Evolutionary conservation across 2,329 filamentous ascomycete genomes (phyloP).

Genomic region (Epichloe uncinata): DNA sequence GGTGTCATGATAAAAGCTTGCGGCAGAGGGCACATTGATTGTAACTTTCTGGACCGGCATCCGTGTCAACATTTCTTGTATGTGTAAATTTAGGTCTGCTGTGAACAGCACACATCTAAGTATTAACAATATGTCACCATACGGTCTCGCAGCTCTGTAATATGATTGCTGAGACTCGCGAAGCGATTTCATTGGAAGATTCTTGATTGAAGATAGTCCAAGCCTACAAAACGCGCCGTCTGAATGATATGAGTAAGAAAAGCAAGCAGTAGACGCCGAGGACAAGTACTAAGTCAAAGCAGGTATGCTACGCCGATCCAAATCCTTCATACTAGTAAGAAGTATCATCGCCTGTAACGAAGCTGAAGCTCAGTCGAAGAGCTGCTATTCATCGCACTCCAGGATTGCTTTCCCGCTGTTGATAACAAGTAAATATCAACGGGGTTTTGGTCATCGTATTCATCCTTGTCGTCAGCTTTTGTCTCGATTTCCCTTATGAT

Average conservation of each 20-base stretch:
- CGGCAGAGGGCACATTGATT: too few species aligned
- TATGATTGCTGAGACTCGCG: background rate
- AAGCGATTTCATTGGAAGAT: background rate
- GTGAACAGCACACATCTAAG: background rate
- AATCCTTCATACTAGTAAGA: too few species aligned
- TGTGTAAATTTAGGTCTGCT: background rate
- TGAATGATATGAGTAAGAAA: background rate
- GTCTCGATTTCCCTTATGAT: background rate
- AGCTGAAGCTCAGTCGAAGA: too few species aligned
- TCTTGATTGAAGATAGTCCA: background rate
- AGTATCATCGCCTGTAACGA: too few species aligned
- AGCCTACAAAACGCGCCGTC: background rate
- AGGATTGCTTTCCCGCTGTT: too few species aligned
- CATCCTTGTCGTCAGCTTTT: background rate
- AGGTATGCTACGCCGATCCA: too few species aligned
- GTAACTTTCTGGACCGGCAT: too few species aligned
- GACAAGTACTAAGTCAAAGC: background rate
- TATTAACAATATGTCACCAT: too few species aligned
- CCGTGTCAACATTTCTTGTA: too few species aligned
- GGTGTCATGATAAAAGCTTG: slow-evolving; percentile 30
- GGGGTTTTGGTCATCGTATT: background rate
- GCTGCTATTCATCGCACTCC: too few species aligned
- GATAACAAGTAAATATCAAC: background rate
- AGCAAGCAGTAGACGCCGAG: background rate
- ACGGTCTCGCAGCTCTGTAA: background rate